A percentile compares a stretch with the other conserved stretches of the same genome.
Conservation (phyloP, 2,329 filamentous ascomycete genomes). For the Talaromyces sp. region DNA sequence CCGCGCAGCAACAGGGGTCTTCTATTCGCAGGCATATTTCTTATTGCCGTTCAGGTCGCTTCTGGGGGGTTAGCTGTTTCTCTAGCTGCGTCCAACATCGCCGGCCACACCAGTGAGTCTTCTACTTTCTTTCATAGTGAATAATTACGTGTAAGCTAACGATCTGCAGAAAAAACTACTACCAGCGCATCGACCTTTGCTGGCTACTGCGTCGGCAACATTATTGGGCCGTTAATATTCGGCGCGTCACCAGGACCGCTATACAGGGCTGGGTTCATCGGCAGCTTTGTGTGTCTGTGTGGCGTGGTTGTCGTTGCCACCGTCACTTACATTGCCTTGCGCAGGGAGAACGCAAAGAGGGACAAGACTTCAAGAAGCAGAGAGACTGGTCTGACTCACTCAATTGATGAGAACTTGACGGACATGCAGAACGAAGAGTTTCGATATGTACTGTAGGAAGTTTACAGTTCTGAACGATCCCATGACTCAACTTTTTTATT, state of each 20-base stretch:
- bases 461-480: background rate
- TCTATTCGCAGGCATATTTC: constrained; percentile 7
- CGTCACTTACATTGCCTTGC: background rate
- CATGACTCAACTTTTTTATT: background rate
- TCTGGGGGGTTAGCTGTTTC: constrained; percentile 8
- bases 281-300: constrained; percentile 1
- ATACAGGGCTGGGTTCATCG: constrained; percentile 2
- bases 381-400: background rate
- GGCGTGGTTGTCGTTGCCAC: background rate
- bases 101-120: constrained; percentile 8
- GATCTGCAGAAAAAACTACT: constrained; percentile 3
- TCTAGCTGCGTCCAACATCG: constrained; percentile 6
- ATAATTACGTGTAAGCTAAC: background rate
- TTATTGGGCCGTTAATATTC: constrained; percentile 6
- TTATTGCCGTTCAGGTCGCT: constrained; percentile 7
- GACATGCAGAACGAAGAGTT: background rate
- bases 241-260: constrained; percentile 6
- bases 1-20: background rate
- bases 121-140: background rate
- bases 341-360: constrained; percentile 1
- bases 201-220: constrained; percentile 7
- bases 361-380: background rate
- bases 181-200: constrained; percentile 6
- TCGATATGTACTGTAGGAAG: background rate
- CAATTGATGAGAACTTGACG: constrained; percentile 1